Base-by-base conservation (phyloP, 176 grass and related monocot genomes). In the Cymbopogon citratus region DNA sequence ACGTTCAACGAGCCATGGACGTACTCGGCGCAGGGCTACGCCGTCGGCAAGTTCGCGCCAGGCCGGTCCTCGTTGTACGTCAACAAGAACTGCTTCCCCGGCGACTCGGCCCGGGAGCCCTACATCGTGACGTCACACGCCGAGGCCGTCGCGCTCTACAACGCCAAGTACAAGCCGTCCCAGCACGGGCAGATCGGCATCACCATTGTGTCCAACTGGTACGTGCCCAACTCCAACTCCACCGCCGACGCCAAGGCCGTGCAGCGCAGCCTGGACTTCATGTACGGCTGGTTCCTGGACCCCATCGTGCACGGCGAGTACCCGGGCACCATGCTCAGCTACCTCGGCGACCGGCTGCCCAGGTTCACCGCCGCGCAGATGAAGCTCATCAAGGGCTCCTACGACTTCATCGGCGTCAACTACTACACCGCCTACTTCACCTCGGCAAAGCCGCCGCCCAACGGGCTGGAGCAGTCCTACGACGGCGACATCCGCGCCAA, bases 391-490 rank as follows among this genome's bases (percentile, higher is more conserved):
- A 88, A 54, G 76, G 83, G 89, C 6, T 92, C 94, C 0, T 82
- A 89, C 14, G 89, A 97, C 54, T 97, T 94, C 78, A 33, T 94
- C 52, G 91, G 91, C 29, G n/a, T 93, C 26, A 97, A 97, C 77
- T 97, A 97, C 70, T 97, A 91, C 77, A 91, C 89, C 19, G 12
- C 87, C 23, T 80, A 85, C 60, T 97, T 74, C 59, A 77, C 83
- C 15, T 31, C 24, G 56, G 26, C 16, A 25, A 12, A 54, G n/a
- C 77, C 89, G 5, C 57, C 83, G 18, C 34, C 57, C 26, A 80
- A 83, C 73, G 21, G 14, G 3, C 46, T 84, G 25, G 31, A 19
- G 1, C 2, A 19, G 0, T 79, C 84, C 21, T 97, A 90, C n/a
- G 10, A 63, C 0, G 49, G 85, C 23, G 91, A 97, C 85, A 76